Evolutionary conservation across 2,329 filamentous ascomycete genomes (phyloP).

Genomic region (Cladorrhinum sp.): DNA sequence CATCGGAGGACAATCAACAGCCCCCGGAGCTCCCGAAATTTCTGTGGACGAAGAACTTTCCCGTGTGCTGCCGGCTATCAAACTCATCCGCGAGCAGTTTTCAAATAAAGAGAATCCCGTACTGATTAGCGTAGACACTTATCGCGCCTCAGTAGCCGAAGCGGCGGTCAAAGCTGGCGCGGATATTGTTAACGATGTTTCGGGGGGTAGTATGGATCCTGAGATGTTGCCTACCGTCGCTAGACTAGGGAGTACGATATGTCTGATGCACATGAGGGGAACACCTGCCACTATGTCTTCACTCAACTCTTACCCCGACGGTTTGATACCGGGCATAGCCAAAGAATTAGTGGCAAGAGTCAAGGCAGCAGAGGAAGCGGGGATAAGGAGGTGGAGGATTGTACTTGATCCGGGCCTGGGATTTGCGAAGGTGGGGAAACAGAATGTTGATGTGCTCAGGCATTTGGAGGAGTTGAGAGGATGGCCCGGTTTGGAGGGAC

Average conservation of each 20-base stretch:
- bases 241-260: slow-evolving; percentile 71
- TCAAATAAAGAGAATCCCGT: slow-evolving; percentile 59
- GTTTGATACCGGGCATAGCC: slow-evolving; percentile 61
- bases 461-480: slow-evolving; percentile 61
- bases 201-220: slow-evolving; percentile 73
- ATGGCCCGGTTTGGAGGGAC: slow-evolving; percentile 61
- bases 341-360: slow-evolving; percentile 69
- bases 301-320: slow-evolving; percentile 61
- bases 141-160: slow-evolving; percentile 78
- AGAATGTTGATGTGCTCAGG: slow-evolving; percentile 79
- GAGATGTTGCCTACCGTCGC: slow-evolving; percentile 82
- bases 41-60: slow-evolving; percentile 69
- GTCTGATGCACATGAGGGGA: slow-evolving; percentile 92
- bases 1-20: slow-evolving; percentile 88
- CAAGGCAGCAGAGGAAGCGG: slow-evolving; percentile 70
- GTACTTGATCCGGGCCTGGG: slow-evolving; percentile 91
- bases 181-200: slow-evolving; percentile 93
- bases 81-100: slow-evolving; percentile 65
- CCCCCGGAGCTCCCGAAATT: slow-evolving; percentile 70
- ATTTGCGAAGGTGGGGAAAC: slow-evolving; percentile 79
- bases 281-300: slow-evolving; percentile 77
- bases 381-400: slow-evolving; percentile 88
- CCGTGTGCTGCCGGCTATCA: slow-evolving; percentile 77
- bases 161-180: slow-evolving; percentile 75
- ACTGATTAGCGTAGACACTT: slow-evolving; percentile 90